Conservation (phyloP, 441 rosid genomes). For the Populus hybrid region DNA sequence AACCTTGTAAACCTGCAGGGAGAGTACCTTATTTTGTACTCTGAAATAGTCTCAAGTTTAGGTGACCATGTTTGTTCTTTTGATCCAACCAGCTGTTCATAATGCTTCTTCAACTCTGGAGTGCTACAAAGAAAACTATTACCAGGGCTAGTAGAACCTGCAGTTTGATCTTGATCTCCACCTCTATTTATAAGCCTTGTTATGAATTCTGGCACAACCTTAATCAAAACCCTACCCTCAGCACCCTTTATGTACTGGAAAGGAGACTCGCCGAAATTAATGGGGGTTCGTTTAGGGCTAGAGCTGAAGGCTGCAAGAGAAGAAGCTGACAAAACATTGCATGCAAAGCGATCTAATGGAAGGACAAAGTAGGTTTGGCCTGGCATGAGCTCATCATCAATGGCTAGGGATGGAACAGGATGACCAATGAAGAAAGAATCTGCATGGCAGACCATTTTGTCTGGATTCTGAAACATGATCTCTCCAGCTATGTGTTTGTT, state of each 20-base stretch:
- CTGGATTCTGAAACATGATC: conserved; percentile 83
- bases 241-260: conserved; percentile 57
- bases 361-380: conserved; percentile 80
- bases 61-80: conserved; percentile 85
- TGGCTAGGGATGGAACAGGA: conserved; percentile 59
- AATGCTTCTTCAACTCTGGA: conserved; percentile 87
- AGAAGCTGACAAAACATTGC: conserved; percentile 47
- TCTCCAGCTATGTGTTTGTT: conserved; percentile 67
- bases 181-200: conserved; percentile 39
- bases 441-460: conserved; percentile 66
- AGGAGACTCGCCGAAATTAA: conserved; percentile 55
- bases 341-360: conserved; percentile 64
- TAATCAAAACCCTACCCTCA: conserved; percentile 61
- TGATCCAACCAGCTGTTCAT: conserved; percentile 67
- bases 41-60: conserved; percentile 73
- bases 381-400: conserved; percentile 58
- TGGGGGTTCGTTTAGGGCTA: conserved; percentile 28
- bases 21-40: conserved; percentile 62
- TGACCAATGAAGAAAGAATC: conserved; percentile 87
- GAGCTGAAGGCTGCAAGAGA: conserved; percentile 55
- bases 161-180: conserved; percentile 14
- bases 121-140: conserved; percentile 62
- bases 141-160: conserved; percentile 10
- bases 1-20: conserved; percentile 61
- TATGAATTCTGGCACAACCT: conserved; percentile 65